Evolutionary conservation across 1,139 yeast species (phyloP), one percentile per base, ranked within the genome.

Genomic region (Martiniozyma asiatica): DNA sequence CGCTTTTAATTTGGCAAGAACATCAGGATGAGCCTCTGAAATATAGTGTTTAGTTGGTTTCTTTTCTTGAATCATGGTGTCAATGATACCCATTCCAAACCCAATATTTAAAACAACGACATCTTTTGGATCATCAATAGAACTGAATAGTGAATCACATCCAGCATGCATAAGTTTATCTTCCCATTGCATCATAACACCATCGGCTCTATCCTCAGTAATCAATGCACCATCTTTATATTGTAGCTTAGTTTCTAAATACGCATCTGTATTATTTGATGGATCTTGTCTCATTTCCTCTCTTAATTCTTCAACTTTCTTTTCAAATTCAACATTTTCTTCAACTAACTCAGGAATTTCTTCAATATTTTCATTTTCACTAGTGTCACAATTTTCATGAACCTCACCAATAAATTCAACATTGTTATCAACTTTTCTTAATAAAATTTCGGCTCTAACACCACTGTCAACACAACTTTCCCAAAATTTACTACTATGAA

Each of bases 171-270:
- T 87, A 34, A 87, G 63, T 18, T 73, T 72, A 4, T 73, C 66
- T 53, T 87, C 97, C 97, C 97, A 87, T 42, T 79, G 78, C 97
- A 87, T 87, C 97, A 87, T 87, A 3, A 87, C 96, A 17, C 96
- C 97, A 47, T 87, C 97, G 29, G 73, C 65, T 36, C 75, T 63
- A 19, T 69, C 73, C 37, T 71, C 65, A 2, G 97, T 87, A 21
- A 80, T 61, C 15, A 87, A 62, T 0, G 89, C 75, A 40, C 68
- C 73, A 31, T 77, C 78, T 14, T 67, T 68, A 51, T 82, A 87
- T 44, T 73, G 74, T 24, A 87, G 60, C 42, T 75, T 65, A 5
- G 89, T 70, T 10, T 63, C 54, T 31, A 87, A 63, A 48, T 76
- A 87, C 0, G 81, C 65, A 2, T 61, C 52, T 40, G 79, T 89